phyloP scores from a whole-genome alignment of 805 yeast genomes.

The Wickerhamomyces kurtzmanii region DNA sequence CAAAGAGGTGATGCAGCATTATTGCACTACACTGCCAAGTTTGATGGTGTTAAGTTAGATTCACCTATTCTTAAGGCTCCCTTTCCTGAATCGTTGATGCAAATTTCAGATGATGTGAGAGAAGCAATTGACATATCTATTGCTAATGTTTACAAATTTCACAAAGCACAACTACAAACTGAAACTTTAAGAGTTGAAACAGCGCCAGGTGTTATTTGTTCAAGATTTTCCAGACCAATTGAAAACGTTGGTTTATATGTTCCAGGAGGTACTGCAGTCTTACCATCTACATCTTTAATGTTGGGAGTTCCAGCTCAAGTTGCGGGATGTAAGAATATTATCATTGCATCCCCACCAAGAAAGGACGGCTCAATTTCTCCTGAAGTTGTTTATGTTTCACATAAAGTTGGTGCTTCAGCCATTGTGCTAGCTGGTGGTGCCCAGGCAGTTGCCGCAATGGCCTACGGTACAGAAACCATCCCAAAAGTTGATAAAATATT shows the following conservation, averaged over 20 bases:
- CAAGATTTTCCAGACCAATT: constrained; percentile 91
- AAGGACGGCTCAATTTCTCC: constrained; percentile 90
- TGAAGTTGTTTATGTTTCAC: constrained; percentile 95
- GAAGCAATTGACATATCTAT: constrained; percentile 85
- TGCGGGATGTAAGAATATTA: constrained; percentile 90
- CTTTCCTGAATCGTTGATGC: constrained; percentile 69
- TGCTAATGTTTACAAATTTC: constrained; percentile 84
- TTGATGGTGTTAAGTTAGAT: constrained; percentile 70
- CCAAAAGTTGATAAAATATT: constrained; percentile 93
- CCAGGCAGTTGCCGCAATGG: constrained; percentile 98
- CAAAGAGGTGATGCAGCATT: constrained; percentile 78
- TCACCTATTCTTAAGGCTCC: constrained; percentile 83
- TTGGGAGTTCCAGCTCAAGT: constrained; percentile 97
- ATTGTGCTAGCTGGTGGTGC: constrained; percentile 98
- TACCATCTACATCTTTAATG: constrained; percentile 97
- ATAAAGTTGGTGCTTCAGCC: constrained; percentile 83
- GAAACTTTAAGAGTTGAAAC: constrained; percentile 81
- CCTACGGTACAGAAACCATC: constrained; percentile 90
- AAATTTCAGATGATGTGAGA: constrained; percentile 63
- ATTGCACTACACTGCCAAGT: constrained; percentile 81
- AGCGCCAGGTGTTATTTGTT: constrained; percentile 86
- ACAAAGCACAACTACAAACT: constrained; percentile 78
- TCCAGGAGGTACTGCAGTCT: constrained; percentile 98
- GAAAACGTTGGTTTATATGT: constrained; percentile 92
- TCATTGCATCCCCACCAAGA: constrained; percentile 94